A percentile compares a stretch with the other conserved stretches of the same genome.
Evolutionary conservation across 1,284 basidiomycete genomes (phyloP).

Genomic region (Ustilago sp.): DNA sequence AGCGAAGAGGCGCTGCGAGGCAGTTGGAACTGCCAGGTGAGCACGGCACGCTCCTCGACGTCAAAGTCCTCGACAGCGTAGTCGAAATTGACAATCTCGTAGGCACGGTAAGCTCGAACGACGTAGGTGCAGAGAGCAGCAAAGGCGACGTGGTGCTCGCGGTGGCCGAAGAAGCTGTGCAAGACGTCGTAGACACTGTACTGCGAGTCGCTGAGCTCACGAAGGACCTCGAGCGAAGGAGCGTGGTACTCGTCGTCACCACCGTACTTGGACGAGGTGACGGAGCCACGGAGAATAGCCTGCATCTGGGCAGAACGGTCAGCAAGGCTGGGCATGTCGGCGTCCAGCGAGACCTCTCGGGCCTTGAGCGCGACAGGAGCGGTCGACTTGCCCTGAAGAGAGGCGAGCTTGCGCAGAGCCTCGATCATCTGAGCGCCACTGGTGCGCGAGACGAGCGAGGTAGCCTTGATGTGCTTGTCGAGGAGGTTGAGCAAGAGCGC

Average conservation of each 20-base stretch:
- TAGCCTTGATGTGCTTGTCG: conserved; percentile 74
- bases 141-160: conserved; percentile 79
- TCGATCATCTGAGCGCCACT: conserved; percentile 58
- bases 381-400: conserved; percentile 75
- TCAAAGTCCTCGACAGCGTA: conserved; percentile 81
- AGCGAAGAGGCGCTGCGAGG: conserved; percentile 47
- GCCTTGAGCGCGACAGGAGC: conserved; percentile 82
- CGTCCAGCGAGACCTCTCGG: conserved; percentile 94
- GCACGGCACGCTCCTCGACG: conserved; percentile 72
- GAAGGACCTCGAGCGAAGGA: conserved; percentile 86
- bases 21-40: conserved; percentile 74
- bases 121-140: conserved; percentile 97
- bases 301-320: conserved; percentile 96
- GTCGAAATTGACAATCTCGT: conserved; percentile 89
- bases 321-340: conserved; percentile 95
- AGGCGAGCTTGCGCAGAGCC: conserved; percentile 74
- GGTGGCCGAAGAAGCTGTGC: conserved; percentile 88
- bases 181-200: conserved; percentile 98
- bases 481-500: conserved; percentile 86
- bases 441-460: conserved; percentile 53
- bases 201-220: conserved; percentile 93
- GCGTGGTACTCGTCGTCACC: conserved; percentile 76
- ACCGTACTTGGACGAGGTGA: conserved; percentile 83
- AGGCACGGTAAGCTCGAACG: conserved; percentile 93
- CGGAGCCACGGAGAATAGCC: conserved; percentile 86